Base-by-base conservation (phyloP, 306 rosid species). In the Rosa persica region DNA sequence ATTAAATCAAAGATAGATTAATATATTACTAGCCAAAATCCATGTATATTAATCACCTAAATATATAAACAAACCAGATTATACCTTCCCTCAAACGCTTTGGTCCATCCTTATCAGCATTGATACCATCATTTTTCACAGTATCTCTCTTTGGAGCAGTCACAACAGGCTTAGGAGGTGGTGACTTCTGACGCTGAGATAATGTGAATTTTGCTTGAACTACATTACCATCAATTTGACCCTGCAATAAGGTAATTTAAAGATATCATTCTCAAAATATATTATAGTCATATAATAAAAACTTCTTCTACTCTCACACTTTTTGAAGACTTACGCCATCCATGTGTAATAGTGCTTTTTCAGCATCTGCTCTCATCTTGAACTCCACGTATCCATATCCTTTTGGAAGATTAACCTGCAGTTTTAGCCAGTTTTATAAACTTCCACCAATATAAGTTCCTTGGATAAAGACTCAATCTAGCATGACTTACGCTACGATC, bases 311-410 rank as follows among this genome's bases (percentile, higher is more conserved):
- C 39, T 15, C 68, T 51, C 34, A 75, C 60, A 65, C 76, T 77
- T 58, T 30, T 47, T 40, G 47, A 83, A 82, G 77, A 85, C 98
- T 76, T 96, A 96, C 99, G 55, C 99, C 97, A 83, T 96, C 97
- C 98, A 96, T 96, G 80, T 68, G 83, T 73, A 89, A 64, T 40
- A 85, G 93, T 46, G 99, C 99, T 42, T 96, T 91, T 83, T 96
- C 99, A 51, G 99, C 98, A 81, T 87, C 94, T 49, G 84, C 91
- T 83, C 98, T 93, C 30, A 88, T 83, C 89, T 96, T 96, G 89
- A 91, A 96, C 77, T 91, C 94, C 83, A 96, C 98, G 57, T 96
- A 96, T 77, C 92, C 99, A 80, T 84, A 93, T 74, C 99, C 99
- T 87, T 86, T 93, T 8, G 99, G 99, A 86, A 96, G 94, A 82